Conservation (phyloP, 768 basidiomycete species). For the Pleurotus giganteus region DNA sequence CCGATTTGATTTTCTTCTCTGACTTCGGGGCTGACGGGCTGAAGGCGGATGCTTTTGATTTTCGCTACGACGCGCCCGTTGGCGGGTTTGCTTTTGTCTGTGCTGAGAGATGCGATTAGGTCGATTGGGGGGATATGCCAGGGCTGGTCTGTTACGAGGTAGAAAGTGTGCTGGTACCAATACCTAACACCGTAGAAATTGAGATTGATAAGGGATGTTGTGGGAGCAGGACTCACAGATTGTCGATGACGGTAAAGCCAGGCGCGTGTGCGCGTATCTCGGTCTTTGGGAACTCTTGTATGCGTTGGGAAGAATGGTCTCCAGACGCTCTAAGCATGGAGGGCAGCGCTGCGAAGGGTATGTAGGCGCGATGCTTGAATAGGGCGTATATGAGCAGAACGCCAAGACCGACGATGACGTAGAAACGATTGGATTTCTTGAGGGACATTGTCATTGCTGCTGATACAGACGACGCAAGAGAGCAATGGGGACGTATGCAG, state of each 20-base stretch:
- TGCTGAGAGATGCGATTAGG: slow-evolving; percentile 1
- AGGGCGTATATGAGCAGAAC: slow-evolving; percentile 1
- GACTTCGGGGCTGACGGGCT: slow-evolving; percentile 1
- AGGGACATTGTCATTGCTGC: neutral
- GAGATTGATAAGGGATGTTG: neutral
- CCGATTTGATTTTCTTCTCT: slow-evolving; percentile 5
- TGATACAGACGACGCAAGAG: no score
- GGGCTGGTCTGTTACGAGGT: slow-evolving; percentile 2
- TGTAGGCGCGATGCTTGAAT: neutral
- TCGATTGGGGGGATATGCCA: neutral
- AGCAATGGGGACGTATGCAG: no score
- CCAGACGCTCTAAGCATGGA: neutral
- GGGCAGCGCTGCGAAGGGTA: neutral
- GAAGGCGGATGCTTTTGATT: neutral
- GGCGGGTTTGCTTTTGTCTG: neutral
- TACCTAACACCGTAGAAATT: neutral
- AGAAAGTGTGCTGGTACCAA: neutral
- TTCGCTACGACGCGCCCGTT: slow-evolving; percentile 1
- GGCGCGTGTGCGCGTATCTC: slow-evolving; percentile 1
- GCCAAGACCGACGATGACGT: neutral
- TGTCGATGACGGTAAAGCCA: slow-evolving; percentile 3
- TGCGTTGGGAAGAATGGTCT: slow-evolving; percentile 1
- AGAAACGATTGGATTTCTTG: neutral
- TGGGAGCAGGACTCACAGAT: neutral
- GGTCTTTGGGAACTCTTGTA: neutral